Conservation (phyloP, 208 protist genomes). For the Lotmaria passim region DNA sequence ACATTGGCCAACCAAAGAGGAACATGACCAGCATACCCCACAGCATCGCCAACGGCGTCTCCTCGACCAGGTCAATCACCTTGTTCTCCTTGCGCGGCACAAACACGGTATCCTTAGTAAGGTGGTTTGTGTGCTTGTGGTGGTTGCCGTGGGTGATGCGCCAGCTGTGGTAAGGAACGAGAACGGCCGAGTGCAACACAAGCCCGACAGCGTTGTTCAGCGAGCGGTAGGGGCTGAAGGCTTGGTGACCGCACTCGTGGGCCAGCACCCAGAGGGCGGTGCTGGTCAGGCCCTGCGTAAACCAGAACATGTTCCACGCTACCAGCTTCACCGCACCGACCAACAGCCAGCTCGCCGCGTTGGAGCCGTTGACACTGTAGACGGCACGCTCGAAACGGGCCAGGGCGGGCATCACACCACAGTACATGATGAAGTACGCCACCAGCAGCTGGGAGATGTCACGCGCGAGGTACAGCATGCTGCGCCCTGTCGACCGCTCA, state of each 20-base stretch:
- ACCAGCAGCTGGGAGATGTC: constrained; percentile 65
- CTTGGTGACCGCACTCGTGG: constrained; percentile 96
- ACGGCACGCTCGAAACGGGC: constrained; percentile 28
- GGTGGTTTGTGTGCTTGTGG: constrained; percentile 95
- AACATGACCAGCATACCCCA: constrained; percentile 68
- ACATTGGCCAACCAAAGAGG: constrained; percentile 89
- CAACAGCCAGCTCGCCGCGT: constrained; percentile 19
- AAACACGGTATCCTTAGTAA: constrained; percentile 92
- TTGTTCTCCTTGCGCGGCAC: constrained; percentile 66
- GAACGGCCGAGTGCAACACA: constrained; percentile 85
- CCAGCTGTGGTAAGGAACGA: constrained; percentile 95
- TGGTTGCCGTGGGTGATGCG: constrained; percentile 92
- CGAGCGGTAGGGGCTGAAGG: constrained; percentile 73
- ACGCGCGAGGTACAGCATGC: constrained; percentile 61
- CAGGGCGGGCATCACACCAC: constrained; percentile 43
- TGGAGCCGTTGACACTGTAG: constrained; percentile 8
- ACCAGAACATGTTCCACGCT: constrained; percentile 78
- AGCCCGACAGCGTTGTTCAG: constrained; percentile 93
- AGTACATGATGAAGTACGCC: constrained; percentile 67
- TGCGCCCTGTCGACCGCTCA: constrained; percentile 46
- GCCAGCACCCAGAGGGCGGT: constrained; percentile 94
- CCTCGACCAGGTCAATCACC: constrained; percentile 72
- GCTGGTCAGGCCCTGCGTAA: constrained; percentile 83
- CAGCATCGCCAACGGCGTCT: constrained; percentile 68
- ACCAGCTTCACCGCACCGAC: constrained; percentile 41